These are phyloP conservation scores for Russula griseocarnosa DNA, from an alignment of 768 basidiomycete species.

Conservation along the genomic window DNA sequence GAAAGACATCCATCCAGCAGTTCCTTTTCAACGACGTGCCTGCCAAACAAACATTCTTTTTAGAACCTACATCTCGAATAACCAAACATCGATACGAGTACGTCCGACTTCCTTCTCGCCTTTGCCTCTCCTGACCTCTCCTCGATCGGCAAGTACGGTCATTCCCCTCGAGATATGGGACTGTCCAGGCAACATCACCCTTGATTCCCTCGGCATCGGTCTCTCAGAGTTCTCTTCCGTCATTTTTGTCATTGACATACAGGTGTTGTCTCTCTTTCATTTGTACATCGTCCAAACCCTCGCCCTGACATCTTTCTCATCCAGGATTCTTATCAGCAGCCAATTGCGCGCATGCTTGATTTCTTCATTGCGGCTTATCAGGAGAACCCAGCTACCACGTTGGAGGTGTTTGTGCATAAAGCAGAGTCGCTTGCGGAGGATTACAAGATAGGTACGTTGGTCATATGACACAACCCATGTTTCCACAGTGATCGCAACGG, in stretches of 20 bases:
- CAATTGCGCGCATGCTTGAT: slow-evolving; percentile 76
- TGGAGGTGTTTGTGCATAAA: slow-evolving; percentile 95
- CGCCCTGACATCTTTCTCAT: background rate
- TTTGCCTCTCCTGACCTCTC: slow-evolving; percentile 5
- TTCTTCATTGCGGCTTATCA: slow-evolving; percentile 74
- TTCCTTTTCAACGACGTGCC: slow-evolving; percentile 85
- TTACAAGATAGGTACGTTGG: slow-evolving; percentile 72
- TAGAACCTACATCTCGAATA: slow-evolving; percentile 81
- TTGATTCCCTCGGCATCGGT: slow-evolving; percentile 70
- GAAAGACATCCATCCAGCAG: slow-evolving; percentile 88
- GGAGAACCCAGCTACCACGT: slow-evolving; percentile 68
- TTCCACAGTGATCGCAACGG: background rate
- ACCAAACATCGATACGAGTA: slow-evolving; percentile 78
- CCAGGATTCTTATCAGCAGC: slow-evolving; percentile 80
- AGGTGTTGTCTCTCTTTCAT: slow-evolving; percentile 47
- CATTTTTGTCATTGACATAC: slow-evolving; percentile 93
- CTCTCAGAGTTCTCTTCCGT: slow-evolving; percentile 79
- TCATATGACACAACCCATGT: slow-evolving; percentile 19
- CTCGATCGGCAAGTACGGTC: slow-evolving; percentile 56
- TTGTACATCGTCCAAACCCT: slow-evolving; percentile 5
- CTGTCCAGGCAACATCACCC: slow-evolving; percentile 80
- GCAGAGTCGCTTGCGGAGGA: slow-evolving; percentile 88
- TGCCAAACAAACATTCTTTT: slow-evolving; percentile 82
- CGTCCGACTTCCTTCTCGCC: slow-evolving; percentile 35
- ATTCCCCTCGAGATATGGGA: slow-evolving; percentile 95